phyloP scores from a whole-genome alignment of 495 filamentous ascomycete genomes.

The Trichoderma orchidacearum region DNA sequence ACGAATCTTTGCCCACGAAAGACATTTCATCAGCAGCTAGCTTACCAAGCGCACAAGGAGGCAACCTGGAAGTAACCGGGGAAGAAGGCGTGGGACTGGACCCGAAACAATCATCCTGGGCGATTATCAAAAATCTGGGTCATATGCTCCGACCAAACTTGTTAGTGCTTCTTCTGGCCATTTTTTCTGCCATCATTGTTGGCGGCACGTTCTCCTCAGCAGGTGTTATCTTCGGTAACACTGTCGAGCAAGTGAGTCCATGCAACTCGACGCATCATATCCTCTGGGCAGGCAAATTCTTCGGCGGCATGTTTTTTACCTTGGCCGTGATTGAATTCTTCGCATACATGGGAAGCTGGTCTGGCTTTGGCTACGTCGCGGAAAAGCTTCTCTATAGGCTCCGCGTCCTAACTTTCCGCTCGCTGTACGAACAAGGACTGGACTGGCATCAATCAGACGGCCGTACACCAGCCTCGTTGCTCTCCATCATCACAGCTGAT shows the following conservation, averaged over 20 bases:
- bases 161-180: conserved; percentile 12
- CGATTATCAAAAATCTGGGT: conserved; percentile 10
- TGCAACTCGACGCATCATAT: conserved; percentile 20
- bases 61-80: neutral
- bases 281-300: conserved; percentile 28
- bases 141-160: conserved; percentile 12
- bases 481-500: conserved; percentile 39
- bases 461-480: conserved; percentile 34
- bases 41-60: neutral
- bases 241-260: conserved; percentile 19
- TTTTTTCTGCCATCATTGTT: conserved; percentile 22
- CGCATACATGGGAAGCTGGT: conserved; percentile 29
- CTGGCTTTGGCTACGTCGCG: conserved; percentile 32
- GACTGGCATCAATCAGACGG: conserved; percentile 32
- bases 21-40: neutral
- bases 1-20: neutral
- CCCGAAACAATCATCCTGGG: neutral
- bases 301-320: conserved; percentile 39
- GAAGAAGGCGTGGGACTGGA: neutral
- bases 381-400: conserved; percentile 28
- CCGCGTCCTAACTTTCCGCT: conserved; percentile 30
- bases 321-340: conserved; percentile 33
- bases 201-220: conserved; percentile 32
- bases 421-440: conserved; percentile 33
- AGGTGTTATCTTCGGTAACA: conserved; percentile 37